Conservation (phyloP, 305 asterid species). For the Lippia alba region DNA sequence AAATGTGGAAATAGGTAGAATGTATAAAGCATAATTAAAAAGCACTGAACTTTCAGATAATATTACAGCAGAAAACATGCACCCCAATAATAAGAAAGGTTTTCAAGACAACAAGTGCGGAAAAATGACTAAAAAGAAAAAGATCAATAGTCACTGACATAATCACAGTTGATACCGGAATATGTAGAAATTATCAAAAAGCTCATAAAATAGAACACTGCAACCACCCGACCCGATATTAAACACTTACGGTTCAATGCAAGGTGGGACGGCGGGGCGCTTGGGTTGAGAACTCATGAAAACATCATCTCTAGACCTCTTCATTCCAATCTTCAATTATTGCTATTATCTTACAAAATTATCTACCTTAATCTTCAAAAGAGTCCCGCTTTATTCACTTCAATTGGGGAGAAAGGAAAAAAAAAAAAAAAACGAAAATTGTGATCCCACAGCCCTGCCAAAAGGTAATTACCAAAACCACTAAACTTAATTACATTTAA, state of each 20-base stretch:
- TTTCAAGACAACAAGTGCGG: constrained; percentile 8
- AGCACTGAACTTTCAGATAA: constrained; percentile 14
- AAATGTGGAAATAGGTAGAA: constrained; percentile 6
- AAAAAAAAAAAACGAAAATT: neutral
- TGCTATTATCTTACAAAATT: constrained; percentile 3
- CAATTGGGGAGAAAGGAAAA: constrained; percentile 34
- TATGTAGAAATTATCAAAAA: constrained; percentile 9
- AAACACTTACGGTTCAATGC: constrained; percentile 66
- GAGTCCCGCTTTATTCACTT: constrained; percentile 55
- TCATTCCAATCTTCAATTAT: constrained; percentile 52
- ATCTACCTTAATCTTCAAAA: constrained; percentile 39
- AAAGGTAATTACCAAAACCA: constrained; percentile 28
- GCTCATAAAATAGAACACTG: constrained; percentile 1
- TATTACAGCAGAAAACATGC: constrained; percentile 33
- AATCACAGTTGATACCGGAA: constrained; percentile 19
- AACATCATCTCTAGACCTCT: constrained; percentile 74
- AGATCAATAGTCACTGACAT: constrained; percentile 9
- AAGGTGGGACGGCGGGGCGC: constrained; percentile 60
- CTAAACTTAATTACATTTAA: constrained; percentile 40
- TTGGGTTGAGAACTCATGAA: constrained; percentile 56
- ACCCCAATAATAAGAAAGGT: constrained; percentile 29
- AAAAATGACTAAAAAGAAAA: constrained; percentile 21
- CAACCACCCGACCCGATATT: constrained; percentile 2
- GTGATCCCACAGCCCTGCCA: constrained; percentile 45
- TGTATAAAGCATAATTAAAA: constrained; percentile 12